Base-by-base conservation (phyloP, 352 stramenopile genomes). In the Globisporangium apiculatum region DNA sequence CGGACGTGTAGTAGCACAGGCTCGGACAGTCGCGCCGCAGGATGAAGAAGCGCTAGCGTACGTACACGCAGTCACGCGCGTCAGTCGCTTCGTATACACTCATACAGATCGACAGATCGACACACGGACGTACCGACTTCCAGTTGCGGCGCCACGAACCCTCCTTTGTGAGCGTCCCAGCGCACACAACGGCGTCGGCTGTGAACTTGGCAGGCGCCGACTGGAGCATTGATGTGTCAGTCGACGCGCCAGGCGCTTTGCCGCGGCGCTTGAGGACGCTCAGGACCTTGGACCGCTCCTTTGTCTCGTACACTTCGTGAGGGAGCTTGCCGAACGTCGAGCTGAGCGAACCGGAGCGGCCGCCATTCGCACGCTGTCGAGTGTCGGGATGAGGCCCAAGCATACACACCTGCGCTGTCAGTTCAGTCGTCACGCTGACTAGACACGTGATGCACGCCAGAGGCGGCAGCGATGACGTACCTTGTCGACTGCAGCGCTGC, bases 141-240 rank as follows among this genome's bases (percentile, higher is more conserved):
- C 84, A 94, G 68, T 94, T 94, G 61, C 83, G 82, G 5, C 84
- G 72, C 84, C 84, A 94, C 14, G 82, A 91, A 14, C 84, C 84
- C 55, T 91, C 79, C 51, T 94, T 94, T 8, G 73, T 87, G 7
- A 91, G 62, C 31, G 69, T 81, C 24, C 81, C 81, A 8, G 71
- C 68, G 12, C 76, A 74, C 12, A 90, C 49, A 9, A 90, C 73
- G 53, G 86, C 80, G 52, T 87, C 74, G n/a, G 78, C 74, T 14
- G 77, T 88, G 60, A 90, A 90, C 36, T 83, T 89, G 24, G 77
- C 54, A 5, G 71, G 71, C 1, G 68, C 66, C 9, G 71, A 61
- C 46, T 66, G 67, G 41, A 60, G 52, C n/a, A 38, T 53, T 14
- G 36, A 60, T 35, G 41, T 58, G 48, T 59, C 58, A 7, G 56